phyloP scores from a whole-genome alignment of 202 grass and related monocot genomes.

The Carex arenaria region DNA sequence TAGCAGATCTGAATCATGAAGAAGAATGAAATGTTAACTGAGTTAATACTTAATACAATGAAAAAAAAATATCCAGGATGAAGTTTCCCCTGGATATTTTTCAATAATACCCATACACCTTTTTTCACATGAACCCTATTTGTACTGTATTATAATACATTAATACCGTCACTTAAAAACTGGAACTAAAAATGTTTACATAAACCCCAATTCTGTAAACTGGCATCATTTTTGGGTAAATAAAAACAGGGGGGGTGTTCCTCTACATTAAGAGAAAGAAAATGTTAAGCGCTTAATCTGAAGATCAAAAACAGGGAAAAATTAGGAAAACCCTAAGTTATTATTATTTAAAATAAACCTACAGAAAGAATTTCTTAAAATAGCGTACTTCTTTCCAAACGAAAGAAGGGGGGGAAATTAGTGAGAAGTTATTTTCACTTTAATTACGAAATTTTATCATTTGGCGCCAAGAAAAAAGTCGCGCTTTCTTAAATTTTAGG shows the following conservation, averaged over 20 bases:
- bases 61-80: too few relatives aligned
- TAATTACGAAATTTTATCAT: not conserved
- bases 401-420: not conserved
- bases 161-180: not conserved
- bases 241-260: not conserved
- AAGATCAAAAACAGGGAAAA: not conserved
- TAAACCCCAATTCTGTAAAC: not conserved
- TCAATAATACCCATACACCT: too few relatives aligned
- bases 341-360: not conserved
- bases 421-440: not conserved
- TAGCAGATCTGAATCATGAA: too few relatives aligned
- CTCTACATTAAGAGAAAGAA: not conserved
- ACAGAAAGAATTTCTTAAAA: too few relatives aligned
- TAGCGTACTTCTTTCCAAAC: too few relatives aligned
- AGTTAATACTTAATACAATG: too few relatives aligned
- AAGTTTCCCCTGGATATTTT: too few relatives aligned
- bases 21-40: too few relatives aligned
- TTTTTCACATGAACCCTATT: not conserved
- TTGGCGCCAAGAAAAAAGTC: not conserved
- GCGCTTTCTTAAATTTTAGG: not conserved
- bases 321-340: not conserved
- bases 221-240: not conserved
- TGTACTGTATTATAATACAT: not conserved
- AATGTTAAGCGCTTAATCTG: not conserved
- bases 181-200: not conserved